phyloP scores from a whole-genome alignment of 257 asterid genomes.

The Forsythia viridissima region DNA sequence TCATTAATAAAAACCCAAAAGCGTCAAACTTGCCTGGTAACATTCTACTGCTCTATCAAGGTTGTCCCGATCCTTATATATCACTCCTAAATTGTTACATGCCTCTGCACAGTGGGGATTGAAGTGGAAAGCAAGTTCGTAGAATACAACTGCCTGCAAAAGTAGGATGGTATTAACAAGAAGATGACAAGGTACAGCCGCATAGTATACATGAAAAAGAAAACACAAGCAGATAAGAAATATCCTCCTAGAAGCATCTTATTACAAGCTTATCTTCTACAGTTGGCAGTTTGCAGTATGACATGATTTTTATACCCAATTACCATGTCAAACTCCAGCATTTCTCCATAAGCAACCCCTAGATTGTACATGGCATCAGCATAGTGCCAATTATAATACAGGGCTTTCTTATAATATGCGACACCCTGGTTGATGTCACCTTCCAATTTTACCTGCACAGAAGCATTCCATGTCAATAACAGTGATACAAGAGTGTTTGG shows the following conservation, averaged over 20 bases:
- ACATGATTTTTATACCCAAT: conserved; percentile 25
- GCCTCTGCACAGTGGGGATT: conserved; percentile 99
- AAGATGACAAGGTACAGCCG: conserved; percentile 2
- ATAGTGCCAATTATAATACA: conserved; percentile 94
- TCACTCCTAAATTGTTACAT: conserved; percentile 98
- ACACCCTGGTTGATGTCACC: conserved; percentile 95
- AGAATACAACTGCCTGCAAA: conserved; percentile 93
- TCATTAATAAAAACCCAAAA: conserved; percentile 24
- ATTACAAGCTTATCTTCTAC: conserved; percentile 17
- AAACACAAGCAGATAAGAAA: conserved; percentile 10
- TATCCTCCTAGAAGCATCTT: conserved; percentile 9
- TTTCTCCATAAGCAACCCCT: conserved; percentile 99
- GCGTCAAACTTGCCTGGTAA: conserved; percentile 71
- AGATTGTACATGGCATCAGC: conserved; percentile 99
- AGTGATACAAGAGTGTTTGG: not conserved
- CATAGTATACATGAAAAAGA: conserved; percentile 1
- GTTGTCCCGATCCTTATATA: conserved; percentile 96
- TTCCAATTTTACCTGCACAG: conserved; percentile 62
- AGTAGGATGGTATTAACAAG: conserved; percentile 19
- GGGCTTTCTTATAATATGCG: conserved; percentile 88
- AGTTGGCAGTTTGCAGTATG: conserved; percentile 17
- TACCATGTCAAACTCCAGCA: conserved; percentile 99
- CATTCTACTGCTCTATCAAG: conserved; percentile 99
- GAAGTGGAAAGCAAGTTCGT: conserved; percentile 99
- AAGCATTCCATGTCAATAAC: conserved; percentile 24